Base-by-base conservation (phyloP, 139 green algal genomes). In the Chlamydomonas incerta region DNA sequence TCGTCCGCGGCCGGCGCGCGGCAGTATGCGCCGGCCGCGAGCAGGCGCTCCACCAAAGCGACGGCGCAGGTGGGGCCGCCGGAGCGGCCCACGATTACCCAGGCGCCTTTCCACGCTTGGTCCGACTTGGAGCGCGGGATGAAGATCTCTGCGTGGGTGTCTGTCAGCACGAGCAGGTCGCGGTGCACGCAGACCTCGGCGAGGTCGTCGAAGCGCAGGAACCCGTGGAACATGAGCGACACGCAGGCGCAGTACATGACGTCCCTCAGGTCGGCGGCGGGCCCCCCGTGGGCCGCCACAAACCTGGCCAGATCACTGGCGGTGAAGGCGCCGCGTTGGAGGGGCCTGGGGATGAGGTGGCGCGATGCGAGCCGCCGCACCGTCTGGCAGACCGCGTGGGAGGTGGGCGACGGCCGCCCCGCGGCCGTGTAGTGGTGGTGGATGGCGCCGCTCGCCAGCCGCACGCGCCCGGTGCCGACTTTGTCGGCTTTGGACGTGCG, bases 141-240 rank as follows among this genome's bases (percentile, higher is more conserved):
- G 55, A 69, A 70, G 9, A 81, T 23, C 31, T 81, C 31, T 15
- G 37, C 29, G 31, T 69, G 52, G 28, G 74, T n/a, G 18, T 50
- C 55, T 14, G 33, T 57, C 3, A 81, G 24, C n/a, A 81, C 31
- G 13, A 81, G 31, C 33, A 81, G 55, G 74, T 81, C 74, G 10
- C 58, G 8, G 33, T 81, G 74, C 52, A 81, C 74, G 55, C 74
- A 55, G 18, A 81, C 37, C 23, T 81, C 74, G 10, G 74, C 52
- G 23, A 33, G 28, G 55, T 69, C 74, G 55, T 81, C 74, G 55
- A 70, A 81, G 29, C 74, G 74, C 21, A 81, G 58, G 52, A 81
- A 68, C 2, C 46, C 75, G 10, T 34, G 13, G 37, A 81, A 81
- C 73, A 81, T 81, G 55, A 81, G 3, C 9, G 73, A 18, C 4